Conservation (phyloP, 495 filamentous ascomycete genomes). For the Ramalina intermedia region DNA sequence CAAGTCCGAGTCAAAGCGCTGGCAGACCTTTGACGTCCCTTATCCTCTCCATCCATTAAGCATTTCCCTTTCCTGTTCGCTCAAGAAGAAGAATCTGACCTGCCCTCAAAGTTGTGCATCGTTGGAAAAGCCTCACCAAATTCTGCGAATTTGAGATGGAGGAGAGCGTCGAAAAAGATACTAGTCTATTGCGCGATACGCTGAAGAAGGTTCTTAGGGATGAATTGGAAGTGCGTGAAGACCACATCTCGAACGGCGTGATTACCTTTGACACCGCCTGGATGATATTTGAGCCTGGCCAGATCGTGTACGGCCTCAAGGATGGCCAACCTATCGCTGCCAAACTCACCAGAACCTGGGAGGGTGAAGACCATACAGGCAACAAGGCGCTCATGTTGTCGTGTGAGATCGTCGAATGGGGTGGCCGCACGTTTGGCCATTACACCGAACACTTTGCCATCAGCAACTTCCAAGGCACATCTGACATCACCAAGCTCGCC, state of each 20-base stretch:
- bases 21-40: too few relatives aligned
- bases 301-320: slow-evolving; percentile 24
- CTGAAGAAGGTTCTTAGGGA: slow-evolving; percentile 45
- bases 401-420: slow-evolving; percentile 40
- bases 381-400: background rate
- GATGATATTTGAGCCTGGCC: slow-evolving; percentile 38
- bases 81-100: too few relatives aligned
- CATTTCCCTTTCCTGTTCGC: too few relatives aligned
- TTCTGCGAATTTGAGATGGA: slow-evolving; percentile 34
- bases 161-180: slow-evolving; percentile 35
- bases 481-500: slow-evolving; percentile 37
- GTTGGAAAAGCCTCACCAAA: slow-evolving; percentile 41
- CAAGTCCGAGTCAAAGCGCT: too few relatives aligned
- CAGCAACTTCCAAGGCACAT: slow-evolving; percentile 38
- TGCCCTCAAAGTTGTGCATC: slow-evolving; percentile 34
- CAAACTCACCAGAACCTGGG: slow-evolving; percentile 17
- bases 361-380: slow-evolving; percentile 1
- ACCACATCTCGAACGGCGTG: slow-evolving; percentile 41
- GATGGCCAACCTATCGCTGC: slow-evolving; percentile 26
- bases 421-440: slow-evolving; percentile 44
- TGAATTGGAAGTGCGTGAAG: slow-evolving; percentile 38
- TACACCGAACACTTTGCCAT: slow-evolving; percentile 29
- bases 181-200: slow-evolving; percentile 39
- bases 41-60: too few relatives aligned
- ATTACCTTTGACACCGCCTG: slow-evolving; percentile 45